Conservation (phyloP, 192 early-diverging fungal species). For the Chytriomyces hyalinus region DNA sequence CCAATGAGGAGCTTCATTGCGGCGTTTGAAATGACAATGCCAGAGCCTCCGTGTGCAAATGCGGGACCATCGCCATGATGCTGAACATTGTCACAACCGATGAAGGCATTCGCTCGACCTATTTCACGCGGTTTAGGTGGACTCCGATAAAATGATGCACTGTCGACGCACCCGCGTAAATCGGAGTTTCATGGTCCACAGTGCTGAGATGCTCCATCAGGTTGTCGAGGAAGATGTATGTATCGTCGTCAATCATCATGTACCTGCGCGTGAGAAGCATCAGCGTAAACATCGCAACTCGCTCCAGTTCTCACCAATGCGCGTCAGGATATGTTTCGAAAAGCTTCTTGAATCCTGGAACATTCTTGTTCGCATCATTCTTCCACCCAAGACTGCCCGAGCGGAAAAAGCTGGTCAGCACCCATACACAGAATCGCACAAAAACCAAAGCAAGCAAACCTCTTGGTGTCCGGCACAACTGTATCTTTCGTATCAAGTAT, state of each 20-base stretch:
- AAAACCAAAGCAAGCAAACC: neutral
- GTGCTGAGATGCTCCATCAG: conserved; percentile 40
- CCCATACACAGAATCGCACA: too few relatives aligned
- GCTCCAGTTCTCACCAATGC: conserved; percentile 42
- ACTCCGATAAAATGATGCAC: neutral
- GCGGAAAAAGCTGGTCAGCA: too few relatives aligned
- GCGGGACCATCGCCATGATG: conserved; percentile 46
- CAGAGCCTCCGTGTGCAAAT: conserved; percentile 65
- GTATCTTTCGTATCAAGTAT: neutral
- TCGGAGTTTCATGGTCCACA: conserved; percentile 41
- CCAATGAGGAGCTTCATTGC: conserved; percentile 49
- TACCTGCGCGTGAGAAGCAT: conserved; percentile 17
- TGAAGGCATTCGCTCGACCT: conserved; percentile 50
- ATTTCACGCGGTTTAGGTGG: neutral
- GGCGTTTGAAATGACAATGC: conserved; percentile 55
- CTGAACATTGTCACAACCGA: conserved; percentile 57
- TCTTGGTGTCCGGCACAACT: neutral
- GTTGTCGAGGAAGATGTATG: conserved; percentile 63
- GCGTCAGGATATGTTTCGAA: conserved; percentile 58
- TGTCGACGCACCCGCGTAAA: conserved; percentile 51
- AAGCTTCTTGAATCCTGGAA: conserved; percentile 57
- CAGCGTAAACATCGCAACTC: neutral
- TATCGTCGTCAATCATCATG: conserved; percentile 70
- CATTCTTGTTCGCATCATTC: conserved; percentile 61
- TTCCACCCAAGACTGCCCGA: conserved; percentile 48